These are phyloP conservation scores for Aureobasidium sp. DNA, from an alignment of 2,329 filamentous ascomycete species.

Conservation along the genomic window DNA sequence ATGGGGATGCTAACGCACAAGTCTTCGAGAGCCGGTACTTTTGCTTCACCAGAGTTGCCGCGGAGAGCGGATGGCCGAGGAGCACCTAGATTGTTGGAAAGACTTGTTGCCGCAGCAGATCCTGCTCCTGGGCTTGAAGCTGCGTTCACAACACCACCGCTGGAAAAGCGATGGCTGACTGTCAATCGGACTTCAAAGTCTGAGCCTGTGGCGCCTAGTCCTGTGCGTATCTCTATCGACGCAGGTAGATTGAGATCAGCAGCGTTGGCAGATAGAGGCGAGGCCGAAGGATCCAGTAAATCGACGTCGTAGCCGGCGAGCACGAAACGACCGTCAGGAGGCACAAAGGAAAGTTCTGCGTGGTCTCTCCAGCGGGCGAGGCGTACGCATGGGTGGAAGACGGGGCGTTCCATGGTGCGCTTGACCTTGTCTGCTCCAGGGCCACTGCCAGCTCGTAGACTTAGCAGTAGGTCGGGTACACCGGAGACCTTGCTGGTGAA, in stretches of 20 bases:
- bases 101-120: slow-evolving; percentile 7
- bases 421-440: slow-evolving; percentile 45
- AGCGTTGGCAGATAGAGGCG: slow-evolving; percentile 19
- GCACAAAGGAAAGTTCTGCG: slow-evolving; percentile 90
- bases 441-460: slow-evolving; percentile 63
- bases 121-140: neutral
- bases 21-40: slow-evolving; percentile 54
- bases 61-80: slow-evolving; percentile 9
- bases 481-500: slow-evolving; percentile 95
- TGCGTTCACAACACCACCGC: slow-evolving; percentile 22
- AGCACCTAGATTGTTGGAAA: slow-evolving; percentile 8
- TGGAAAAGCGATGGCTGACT: slow-evolving; percentile 46
- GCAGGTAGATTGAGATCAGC: slow-evolving; percentile 74
- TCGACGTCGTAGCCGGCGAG: slow-evolving; percentile 93
- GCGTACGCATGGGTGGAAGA: slow-evolving; percentile 93
- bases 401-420: slow-evolving; percentile 69
- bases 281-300: slow-evolving; percentile 57
- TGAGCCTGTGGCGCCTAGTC: slow-evolving; percentile 62
- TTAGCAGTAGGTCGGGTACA: slow-evolving; percentile 80
- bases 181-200: slow-evolving; percentile 84
- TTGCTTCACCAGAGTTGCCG: slow-evolving; percentile 17
- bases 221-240: slow-evolving; percentile 70
- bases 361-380: slow-evolving; percentile 82
- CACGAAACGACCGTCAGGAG: slow-evolving; percentile 88
- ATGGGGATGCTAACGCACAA: slow-evolving; percentile 71